A percentile compares a stretch with the other conserved stretches of the same genome.
Evolutionary conservation across 2,329 filamentous ascomycete genomes (phyloP).

Genomic region (Nannizziopsis barbatae): DNA sequence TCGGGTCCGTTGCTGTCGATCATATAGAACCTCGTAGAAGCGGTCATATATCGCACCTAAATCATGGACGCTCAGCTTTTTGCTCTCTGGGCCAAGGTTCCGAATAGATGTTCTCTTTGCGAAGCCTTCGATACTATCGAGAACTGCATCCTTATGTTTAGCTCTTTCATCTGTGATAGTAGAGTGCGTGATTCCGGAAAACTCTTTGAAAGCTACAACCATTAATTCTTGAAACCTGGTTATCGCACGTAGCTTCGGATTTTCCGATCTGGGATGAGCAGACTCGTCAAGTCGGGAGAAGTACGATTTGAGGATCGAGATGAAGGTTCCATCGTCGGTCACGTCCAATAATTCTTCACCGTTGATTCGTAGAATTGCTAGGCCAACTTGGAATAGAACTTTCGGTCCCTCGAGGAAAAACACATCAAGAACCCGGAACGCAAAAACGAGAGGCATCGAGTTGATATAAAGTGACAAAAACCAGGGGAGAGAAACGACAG

Average conservation of each 20-base stretch:
- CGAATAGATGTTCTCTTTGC: conserved; percentile 93
- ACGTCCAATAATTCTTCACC: conserved; percentile 92
- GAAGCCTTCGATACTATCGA: conserved; percentile 94
- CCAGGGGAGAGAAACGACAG: conserved; percentile 94
- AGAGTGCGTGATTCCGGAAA: conserved; percentile 85
- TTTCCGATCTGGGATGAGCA: conserved; percentile 89
- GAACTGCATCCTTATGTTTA: conserved; percentile 86
- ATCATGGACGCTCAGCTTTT: conserved; percentile 73
- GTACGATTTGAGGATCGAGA: conserved; percentile 89
- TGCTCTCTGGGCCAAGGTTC: conserved; percentile 92
- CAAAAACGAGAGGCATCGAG: conserved; percentile 97
- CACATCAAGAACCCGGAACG: conserved; percentile 89
- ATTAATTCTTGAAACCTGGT: conserved; percentile 96
- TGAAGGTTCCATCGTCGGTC: conserved; percentile 88
- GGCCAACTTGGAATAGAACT: conserved; percentile 88
- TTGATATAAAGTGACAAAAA: conserved; percentile 98
- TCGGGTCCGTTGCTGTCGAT: conserved; percentile 71
- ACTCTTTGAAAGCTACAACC: conserved; percentile 98
- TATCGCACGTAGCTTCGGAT: conserved; percentile 83
- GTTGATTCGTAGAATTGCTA: conserved; percentile 95
- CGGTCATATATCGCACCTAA: conserved; percentile 84
- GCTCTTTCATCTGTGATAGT: conserved; percentile 79
- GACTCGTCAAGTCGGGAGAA: conserved; percentile 90
- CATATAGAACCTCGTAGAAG: conserved; percentile 85
- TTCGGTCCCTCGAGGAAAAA: conserved; percentile 98